Evolutionary conservation across 2,329 filamentous ascomycete species (phyloP).

Genomic region (Xylaria digitata): DNA sequence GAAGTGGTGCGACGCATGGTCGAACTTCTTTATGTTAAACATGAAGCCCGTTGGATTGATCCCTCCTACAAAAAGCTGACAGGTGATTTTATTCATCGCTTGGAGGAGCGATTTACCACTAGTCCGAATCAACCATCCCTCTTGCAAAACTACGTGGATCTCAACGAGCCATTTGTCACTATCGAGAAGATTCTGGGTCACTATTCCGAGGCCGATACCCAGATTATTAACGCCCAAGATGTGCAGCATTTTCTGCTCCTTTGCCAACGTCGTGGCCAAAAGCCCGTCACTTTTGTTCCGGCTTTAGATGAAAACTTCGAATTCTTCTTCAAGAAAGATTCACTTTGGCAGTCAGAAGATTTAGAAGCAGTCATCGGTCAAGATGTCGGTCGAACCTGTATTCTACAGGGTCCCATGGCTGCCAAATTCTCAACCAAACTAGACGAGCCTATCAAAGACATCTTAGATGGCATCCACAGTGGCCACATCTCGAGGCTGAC

Average conservation of each 20-base stretch:
- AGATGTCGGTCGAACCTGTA: constrained; percentile 95
- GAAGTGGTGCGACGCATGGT: constrained; percentile 90
- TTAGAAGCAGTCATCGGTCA: constrained; percentile 94
- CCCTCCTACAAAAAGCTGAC: constrained; percentile 83
- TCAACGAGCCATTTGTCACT: constrained; percentile 81
- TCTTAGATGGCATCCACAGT: constrained; percentile 89
- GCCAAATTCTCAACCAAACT: constrained; percentile 89
- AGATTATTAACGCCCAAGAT: constrained; percentile 98
- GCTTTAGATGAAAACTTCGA: constrained; percentile 97
- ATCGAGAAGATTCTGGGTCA: constrained; percentile 82
- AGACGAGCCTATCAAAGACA: constrained; percentile 95
- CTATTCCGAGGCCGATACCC: constrained; percentile 87
- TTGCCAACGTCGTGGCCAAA: constrained; percentile 91
- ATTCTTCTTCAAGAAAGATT: constrained; percentile 99
- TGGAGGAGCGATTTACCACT: constrained; percentile 95
- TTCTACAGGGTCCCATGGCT: constrained; percentile 93
- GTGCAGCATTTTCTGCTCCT: constrained; percentile 96
- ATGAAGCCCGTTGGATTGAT: constrained; percentile 93
- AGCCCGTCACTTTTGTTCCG: constrained; percentile 96
- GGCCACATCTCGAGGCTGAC: constrained; percentile 85
- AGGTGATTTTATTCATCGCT: constrained; percentile 94
- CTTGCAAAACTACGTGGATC: constrained; percentile 89
- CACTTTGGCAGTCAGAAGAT: constrained; percentile 98
- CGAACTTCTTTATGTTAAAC: constrained; percentile 90
- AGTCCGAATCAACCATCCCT: constrained; percentile 77